These are phyloP conservation scores for Hyaloperonospora arabidopsidis DNA, from an alignment of 352 stramenopile species.

Conservation along the genomic window DNA sequence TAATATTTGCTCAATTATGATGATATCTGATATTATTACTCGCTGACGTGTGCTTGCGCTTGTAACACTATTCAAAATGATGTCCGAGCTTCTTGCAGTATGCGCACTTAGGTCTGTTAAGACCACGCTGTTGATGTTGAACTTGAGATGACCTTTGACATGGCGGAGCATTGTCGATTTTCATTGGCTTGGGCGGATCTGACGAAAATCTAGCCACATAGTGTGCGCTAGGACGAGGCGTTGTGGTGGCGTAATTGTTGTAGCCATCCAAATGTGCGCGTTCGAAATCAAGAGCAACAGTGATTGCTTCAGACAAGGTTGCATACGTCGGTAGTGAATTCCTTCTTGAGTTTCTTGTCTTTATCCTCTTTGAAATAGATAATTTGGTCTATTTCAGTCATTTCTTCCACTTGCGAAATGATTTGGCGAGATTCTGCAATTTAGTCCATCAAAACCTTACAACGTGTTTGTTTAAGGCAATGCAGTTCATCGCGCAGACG, in stretches of 20 bases:
- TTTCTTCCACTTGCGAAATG: constrained; percentile 11
- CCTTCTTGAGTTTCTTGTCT: constrained; percentile 1
- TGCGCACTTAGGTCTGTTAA: not conserved
- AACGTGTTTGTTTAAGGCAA: constrained; percentile 3
- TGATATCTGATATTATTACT: not conserved
- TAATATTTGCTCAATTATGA: not conserved
- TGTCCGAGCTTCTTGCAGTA: not conserved
- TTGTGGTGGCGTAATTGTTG: not conserved
- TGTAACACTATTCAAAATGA: not conserved
- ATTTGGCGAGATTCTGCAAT: constrained; percentile 2
- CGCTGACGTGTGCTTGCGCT: not conserved
- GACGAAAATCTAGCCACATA: not conserved
- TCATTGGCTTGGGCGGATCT: not conserved
- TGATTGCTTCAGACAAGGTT: constrained; percentile 1
- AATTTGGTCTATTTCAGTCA: constrained; percentile 15
- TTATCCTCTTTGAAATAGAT: constrained; percentile 4
- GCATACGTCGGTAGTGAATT: constrained; percentile 7
- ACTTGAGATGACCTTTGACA: not conserved
- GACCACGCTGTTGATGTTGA: not conserved
- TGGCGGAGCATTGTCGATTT: not conserved
- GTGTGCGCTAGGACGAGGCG: not conserved
- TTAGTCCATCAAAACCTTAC: constrained; percentile 9
- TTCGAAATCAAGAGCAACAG: constrained; percentile 3
- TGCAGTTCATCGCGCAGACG: constrained; percentile 11
- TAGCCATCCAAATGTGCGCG: not conserved